These are phyloP conservation scores for Solanum bulbocastanum DNA, from an alignment of 257 asterid genomes.

Conservation along the genomic window DNA sequence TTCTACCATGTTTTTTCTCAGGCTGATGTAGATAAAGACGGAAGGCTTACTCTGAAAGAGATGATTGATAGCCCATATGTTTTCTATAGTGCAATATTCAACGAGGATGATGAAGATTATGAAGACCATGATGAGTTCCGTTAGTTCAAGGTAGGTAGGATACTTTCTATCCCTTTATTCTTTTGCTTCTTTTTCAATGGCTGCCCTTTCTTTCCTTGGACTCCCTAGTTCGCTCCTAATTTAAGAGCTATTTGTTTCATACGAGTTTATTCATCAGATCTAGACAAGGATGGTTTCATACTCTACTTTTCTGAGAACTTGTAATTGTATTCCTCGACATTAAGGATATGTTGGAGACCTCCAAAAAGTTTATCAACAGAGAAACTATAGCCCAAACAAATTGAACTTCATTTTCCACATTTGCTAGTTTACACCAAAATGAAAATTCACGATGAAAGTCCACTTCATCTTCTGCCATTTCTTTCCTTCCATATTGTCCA, in stretches of 20 bases:
- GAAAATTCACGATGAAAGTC: not conserved
- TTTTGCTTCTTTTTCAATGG: not conserved
- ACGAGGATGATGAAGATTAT: slow-evolving; percentile 71
- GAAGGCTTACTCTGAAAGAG: slow-evolving; percentile 66
- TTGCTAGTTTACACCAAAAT: not conserved
- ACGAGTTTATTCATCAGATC: not conserved
- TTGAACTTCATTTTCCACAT: not conserved
- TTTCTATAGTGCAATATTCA: slow-evolving; percentile 81
- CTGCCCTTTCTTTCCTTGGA: not conserved
- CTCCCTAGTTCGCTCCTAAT: not conserved
- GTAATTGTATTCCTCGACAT: not conserved
- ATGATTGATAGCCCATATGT: slow-evolving; percentile 87
- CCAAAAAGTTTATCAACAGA: not conserved
- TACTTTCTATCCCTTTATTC: not conserved
- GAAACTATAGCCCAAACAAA: not conserved
- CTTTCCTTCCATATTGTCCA: not conserved
- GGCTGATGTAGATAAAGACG: slow-evolving; percentile 90
- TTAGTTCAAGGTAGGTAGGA: slow-evolving; percentile 13
- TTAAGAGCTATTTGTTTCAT: not conserved
- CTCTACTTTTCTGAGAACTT: not conserved
- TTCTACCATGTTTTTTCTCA: slow-evolving; percentile 15
- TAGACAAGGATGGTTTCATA: not conserved
- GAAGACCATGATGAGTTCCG: slow-evolving; percentile 83
- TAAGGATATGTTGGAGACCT: not conserved
- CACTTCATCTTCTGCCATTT: not conserved